Evolutionary conservation across 2,329 filamentous ascomycete species (phyloP), one percentile per base, ranked within the genome.

Genomic region (Fusarium robinianum): DNA sequence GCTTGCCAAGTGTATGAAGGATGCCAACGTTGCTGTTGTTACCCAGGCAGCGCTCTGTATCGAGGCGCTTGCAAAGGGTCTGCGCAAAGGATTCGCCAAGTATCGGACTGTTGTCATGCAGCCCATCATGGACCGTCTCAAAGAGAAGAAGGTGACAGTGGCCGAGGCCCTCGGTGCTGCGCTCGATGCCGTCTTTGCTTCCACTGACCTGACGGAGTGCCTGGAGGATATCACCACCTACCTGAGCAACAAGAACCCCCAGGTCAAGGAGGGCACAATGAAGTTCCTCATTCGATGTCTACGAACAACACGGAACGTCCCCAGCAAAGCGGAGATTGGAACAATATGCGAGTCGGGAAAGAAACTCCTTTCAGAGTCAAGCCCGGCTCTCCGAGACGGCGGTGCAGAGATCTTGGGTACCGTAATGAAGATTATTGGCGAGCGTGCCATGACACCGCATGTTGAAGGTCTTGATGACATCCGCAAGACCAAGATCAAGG

Each of bases 351-450:
- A 97, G 60, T 81, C 84, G 1, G 85, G 84, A 18, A 96, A 92
- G 63, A 97, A 96, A 68, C 75, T 97, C 6, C 76, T 99, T 11
- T 85, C 91, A 0, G 94, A 99, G 65, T 92, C 89, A 0, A 91
- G 85, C 57, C 91, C 95, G 59, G 85, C 80, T 3, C 81, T 95
- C 46, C 83, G 94, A 69, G 86, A 92, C 34, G 90, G 90, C 19
- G 94, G 91, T 66, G 91, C 91, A 10, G 94, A 99, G 67, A 84
- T 94, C 22, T 75, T 99, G 3, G 94, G 95, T 53, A 96, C 91
- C 0, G 70, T 99, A 35, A 97, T 96, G 94, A 99, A 97, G 73
- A 97, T 99, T 41, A 88, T 97, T 73, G 92, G 94, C 27, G 95
- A 99, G 68, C 83, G 94, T 44, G 88, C 88, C 38, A 99, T 99